Percentiles rank a stretch among this genome's conserved stretches.
Conservation (phyloP, 306 rosid genomes). For the Cajanus cajan region DNA sequence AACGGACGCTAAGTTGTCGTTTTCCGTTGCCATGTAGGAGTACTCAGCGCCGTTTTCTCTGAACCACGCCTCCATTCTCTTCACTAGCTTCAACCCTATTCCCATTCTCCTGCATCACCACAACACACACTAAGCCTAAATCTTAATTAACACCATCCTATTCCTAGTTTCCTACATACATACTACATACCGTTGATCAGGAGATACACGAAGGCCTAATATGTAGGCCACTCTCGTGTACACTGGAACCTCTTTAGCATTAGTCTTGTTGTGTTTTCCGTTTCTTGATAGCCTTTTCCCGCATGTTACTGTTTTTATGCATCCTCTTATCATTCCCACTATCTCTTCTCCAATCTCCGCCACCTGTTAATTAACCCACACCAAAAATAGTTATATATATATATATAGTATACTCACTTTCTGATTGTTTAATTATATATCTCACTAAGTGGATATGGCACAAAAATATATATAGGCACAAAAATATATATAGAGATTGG, state of each 20-base stretch:
- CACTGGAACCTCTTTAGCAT: slow-evolving; percentile 51
- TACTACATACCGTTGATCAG: slow-evolving; percentile 67
- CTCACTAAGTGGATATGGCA: background rate
- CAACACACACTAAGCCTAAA: background rate
- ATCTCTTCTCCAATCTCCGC: slow-evolving; percentile 71
- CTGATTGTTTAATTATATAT: background rate
- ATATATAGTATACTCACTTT: background rate
- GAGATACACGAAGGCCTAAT: slow-evolving; percentile 93
- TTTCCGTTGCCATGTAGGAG: slow-evolving; percentile 90
- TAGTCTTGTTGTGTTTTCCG: slow-evolving; percentile 16
- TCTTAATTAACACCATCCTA: no score
- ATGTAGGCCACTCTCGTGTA: slow-evolving; percentile 80
- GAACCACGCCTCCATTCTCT: slow-evolving; percentile 73
- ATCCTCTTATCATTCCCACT: slow-evolving; percentile 90
- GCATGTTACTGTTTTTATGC: slow-evolving; percentile 89
- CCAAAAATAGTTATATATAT: background rate
- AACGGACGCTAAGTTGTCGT: slow-evolving; percentile 79
- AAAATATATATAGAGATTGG: no score
- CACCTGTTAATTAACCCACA: slow-evolving; percentile 47
- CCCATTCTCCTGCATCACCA: slow-evolving; percentile 77
- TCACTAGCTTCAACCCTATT: slow-evolving; percentile 72
- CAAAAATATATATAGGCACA: background rate
- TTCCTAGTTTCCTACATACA: no score
- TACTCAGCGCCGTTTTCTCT: slow-evolving; percentile 72
- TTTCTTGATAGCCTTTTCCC: slow-evolving; percentile 60